Base-by-base conservation (phyloP, 352 stramenopile species). In the Phytophthora pinifolia region DNA sequence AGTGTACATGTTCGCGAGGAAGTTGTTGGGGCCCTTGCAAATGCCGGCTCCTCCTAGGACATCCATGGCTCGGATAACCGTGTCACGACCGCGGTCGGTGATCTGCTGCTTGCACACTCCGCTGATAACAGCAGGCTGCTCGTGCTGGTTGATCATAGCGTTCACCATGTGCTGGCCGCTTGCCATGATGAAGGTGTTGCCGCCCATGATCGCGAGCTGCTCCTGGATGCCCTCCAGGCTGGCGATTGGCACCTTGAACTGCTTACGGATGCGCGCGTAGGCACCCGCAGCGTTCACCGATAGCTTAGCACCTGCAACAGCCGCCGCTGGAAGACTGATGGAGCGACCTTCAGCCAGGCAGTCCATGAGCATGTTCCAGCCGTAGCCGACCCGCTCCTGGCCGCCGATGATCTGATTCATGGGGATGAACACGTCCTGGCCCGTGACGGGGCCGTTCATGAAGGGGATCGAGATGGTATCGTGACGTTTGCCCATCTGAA, bases 351-450 rank as follows among this genome's bases (percentile, higher is more conserved):
- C 96, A 9, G 96, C 96, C 17, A 99, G 67, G 62, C 96, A 99
- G 65, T 99, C 96, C 68, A 99, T 98, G 66, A 99, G 96, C 96
- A 99, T 99, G 77, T 99, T 98, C 96, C 96, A 99, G 56, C 96
- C 96, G 67, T 97, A 98, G 46, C 96, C 96, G 32, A 97, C 97
- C 62, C 91, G 83, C 50, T 96, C 92, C 76, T 98, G 96, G 31
- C 96, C 96, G 57, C 96, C 96, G 30, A 99, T 96, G 65, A 99
- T 98, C 70, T 95, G 97, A 20, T 92, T 86, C 86, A 99, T 98
- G 4, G 96, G 96, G 54, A 99, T 99, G 74, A 98, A 99, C 46
- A 99, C 94, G 57, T 99, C 88, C 62, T 98, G 67, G 38, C 96
- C 96, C 37, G 92, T 90, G 17, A 99, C 96, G 2, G 96, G 97